phyloP scores from a whole-genome alignment of 192 early-diverging fungal genomes.

The Lunasporangiospora selenospora region DNA sequence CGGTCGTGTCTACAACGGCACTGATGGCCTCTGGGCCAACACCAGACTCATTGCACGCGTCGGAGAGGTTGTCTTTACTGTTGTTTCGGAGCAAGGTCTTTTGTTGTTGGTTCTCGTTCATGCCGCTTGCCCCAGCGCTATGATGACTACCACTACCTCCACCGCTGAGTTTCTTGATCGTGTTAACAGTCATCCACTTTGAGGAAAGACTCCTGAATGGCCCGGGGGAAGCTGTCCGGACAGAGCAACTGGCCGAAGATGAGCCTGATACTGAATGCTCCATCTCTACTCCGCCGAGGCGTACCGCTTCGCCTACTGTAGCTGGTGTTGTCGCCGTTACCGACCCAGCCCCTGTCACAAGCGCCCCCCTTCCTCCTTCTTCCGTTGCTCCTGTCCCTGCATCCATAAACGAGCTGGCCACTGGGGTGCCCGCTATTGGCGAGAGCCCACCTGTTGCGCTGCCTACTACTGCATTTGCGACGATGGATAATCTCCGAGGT shows the following conservation, averaged over 20 bases:
- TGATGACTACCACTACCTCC: too few relatives aligned
- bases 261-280: constrained; percentile 7
- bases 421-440: too few relatives aligned
- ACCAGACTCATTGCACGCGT: too few relatives aligned
- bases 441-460: too few relatives aligned
- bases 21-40: neutral
- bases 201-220: constrained; percentile 15
- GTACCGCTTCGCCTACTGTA: neutral
- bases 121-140: too few relatives aligned
- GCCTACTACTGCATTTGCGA: too few relatives aligned
- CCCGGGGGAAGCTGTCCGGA: constrained; percentile 5
- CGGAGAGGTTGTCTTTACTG: too few relatives aligned
- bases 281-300: constrained; percentile 17
- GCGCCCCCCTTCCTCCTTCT: neutral
- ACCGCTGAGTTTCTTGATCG: constrained; percentile 29
- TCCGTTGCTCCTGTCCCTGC: too few relatives aligned
- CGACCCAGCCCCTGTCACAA: neutral
- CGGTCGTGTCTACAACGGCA: constrained; percentile 3
- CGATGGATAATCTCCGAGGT: constrained; percentile 5
- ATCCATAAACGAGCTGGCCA: too few relatives aligned
- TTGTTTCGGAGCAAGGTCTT: constrained; percentile 20
- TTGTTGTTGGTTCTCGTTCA: constrained; percentile 18
- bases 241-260: constrained; percentile 1
- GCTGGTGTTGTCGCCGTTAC: neutral
- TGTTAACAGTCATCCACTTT: constrained; percentile 21